Base-by-base conservation (phyloP, 108 stramenopile genomes). In the Nitzschia inconspicua region DNA sequence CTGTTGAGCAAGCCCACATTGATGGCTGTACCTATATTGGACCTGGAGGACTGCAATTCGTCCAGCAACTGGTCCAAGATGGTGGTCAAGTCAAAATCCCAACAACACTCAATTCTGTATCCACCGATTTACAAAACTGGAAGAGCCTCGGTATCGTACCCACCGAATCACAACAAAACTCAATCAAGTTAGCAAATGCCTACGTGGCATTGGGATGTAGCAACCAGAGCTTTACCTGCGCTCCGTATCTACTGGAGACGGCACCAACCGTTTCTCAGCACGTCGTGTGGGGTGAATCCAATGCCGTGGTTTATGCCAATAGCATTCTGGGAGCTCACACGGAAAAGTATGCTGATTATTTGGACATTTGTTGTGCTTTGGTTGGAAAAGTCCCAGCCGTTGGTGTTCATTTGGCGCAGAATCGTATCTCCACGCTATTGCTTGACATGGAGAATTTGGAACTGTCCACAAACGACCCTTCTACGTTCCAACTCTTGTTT, bases 21-120 rank as follows among this genome's bases (percentile, higher is more conserved):
- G 91, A 93, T 70, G 91, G 79, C 0, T 82, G 81, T n/a, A 92
- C 91, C 4, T 93, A 85, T 47, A 83, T 93, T 64, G 91, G 91
- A 3, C 76, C 65, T 3, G 91, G 86, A 14, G 86, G 91, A 14
- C 40, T 84, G 23, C 37, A 53, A 23, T 93, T 93, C 61, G 84
- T 67, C 31, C 53, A 79, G 42, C 50, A 65, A 0, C 53, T 93
- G 18, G 88, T 82, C 3, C 48, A 85, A 44, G 62, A 79, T 3
- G 82, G 78, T 25, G 88, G 88, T 1, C 54, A 76, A 23, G 82
- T 91, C 3, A 49, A 42, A 19, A 71, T 86, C 22, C 89, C 89
- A 0, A 93, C 91, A 13, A 93, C 91, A 3, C 57, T 89, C 9
- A 89, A 93, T 66, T 73, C 88, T 16, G 77, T 80, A 10, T 88